Percentiles rank a stretch among this genome's conserved stretches.
These are phyloP conservation scores for Leccinum uliginosum DNA, from an alignment of 768 basidiomycete species.

Conservation along the genomic window DNA sequence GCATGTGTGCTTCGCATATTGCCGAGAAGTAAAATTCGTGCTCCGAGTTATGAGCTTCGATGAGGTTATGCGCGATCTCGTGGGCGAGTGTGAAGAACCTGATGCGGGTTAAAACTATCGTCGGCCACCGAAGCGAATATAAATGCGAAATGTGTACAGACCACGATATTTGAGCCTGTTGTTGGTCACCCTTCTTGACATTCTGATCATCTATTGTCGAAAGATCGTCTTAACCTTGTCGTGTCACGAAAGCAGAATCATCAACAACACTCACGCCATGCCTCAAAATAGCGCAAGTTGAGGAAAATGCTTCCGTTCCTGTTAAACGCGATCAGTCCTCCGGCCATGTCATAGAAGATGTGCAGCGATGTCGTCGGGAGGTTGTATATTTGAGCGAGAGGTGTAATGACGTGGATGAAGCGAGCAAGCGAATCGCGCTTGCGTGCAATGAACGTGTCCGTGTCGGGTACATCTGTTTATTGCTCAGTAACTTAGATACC, in stretches of 20 bases:
- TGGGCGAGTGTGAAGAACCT: conserved; percentile 91
- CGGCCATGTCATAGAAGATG: conserved; percentile 79
- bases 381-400: conserved; percentile 66
- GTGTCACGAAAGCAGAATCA: background rate
- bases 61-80: conserved; percentile 89
- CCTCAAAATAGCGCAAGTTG: conserved; percentile 80
- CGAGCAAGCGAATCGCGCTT: conserved; percentile 61
- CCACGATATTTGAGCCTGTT: conserved; percentile 80
- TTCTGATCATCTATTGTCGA: conserved; percentile 58
- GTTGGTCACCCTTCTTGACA: conserved; percentile 48
- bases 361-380: conserved; percentile 73
- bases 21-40: conserved; percentile 95
- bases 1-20: conserved; percentile 69
- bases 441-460: conserved; percentile 42
- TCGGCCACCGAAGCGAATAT: background rate
- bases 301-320: conserved; percentile 82
- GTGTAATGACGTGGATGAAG: conserved; percentile 66
- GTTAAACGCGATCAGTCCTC: conserved; percentile 92
- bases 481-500: background rate
- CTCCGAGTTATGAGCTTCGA: conserved; percentile 82
- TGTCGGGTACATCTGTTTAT: conserved; percentile 52
- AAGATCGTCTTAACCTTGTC: background rate
- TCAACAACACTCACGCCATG: conserved; percentile 68
- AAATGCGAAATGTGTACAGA: conserved; percentile 25
- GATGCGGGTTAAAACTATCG: background rate